These are phyloP conservation scores for Didymella keratinophila DNA, from an alignment of 2,329 filamentous ascomycete species.

Conservation along the genomic window DNA sequence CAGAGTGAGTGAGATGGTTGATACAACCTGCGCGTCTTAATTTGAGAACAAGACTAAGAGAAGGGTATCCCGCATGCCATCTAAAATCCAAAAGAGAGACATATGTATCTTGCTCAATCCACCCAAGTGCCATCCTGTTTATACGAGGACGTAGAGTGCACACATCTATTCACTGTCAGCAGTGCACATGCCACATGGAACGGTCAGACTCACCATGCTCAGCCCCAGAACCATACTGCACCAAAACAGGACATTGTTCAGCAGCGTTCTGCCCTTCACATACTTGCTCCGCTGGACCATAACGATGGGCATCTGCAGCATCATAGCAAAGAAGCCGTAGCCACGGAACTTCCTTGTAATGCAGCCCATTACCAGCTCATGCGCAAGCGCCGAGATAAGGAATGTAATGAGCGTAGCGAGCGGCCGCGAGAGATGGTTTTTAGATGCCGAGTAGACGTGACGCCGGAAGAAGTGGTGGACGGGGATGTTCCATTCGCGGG, in stretches of 20 bases:
- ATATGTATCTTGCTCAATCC: background rate
- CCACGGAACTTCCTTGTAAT: slow-evolving; percentile 96
- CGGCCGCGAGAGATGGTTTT: slow-evolving; percentile 76
- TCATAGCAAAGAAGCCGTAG: slow-evolving; percentile 93
- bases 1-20: background rate
- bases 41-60: slow-evolving; percentile 12
- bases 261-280: slow-evolving; percentile 75
- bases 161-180: slow-evolving; percentile 46
- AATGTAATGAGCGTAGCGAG: slow-evolving; percentile 91
- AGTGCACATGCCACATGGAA: no score
- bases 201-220: slow-evolving; percentile 68
- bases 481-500: slow-evolving; percentile 88
- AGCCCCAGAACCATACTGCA: slow-evolving; percentile 88
- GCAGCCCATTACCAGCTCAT: slow-evolving; percentile 96
- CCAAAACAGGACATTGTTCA: slow-evolving; percentile 85
- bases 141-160: slow-evolving; percentile 51
- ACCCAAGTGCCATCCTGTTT: slow-evolving; percentile 1
- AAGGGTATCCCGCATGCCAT: slow-evolving; percentile 30
- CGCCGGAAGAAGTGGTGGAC: slow-evolving; percentile 94
- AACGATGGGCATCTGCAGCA: slow-evolving; percentile 96
- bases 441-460: slow-evolving; percentile 88
- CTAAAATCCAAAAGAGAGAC: background rate
- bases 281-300: slow-evolving; percentile 82
- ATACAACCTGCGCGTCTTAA: background rate
- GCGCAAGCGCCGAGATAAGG: slow-evolving; percentile 84